Evolutionary conservation across 805 yeast genomes (phyloP), one percentile per base, ranked within the genome.

Genomic region (Debaryomyces castellii): DNA sequence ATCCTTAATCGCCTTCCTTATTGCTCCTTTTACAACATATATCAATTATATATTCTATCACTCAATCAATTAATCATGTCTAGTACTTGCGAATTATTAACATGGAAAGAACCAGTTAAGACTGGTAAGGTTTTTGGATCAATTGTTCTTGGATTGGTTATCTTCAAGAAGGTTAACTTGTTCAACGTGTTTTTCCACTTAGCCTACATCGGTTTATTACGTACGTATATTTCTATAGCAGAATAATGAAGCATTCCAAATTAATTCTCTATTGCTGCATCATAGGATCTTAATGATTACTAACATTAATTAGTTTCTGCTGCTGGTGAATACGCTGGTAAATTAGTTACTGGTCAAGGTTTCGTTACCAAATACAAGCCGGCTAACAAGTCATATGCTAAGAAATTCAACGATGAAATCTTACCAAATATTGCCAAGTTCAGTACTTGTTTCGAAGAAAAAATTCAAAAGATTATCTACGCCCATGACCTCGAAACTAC

Each of bases 81-180:
- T 36, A n/a, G 32, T n/a, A 24, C 41, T 23, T 30, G 38, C 25
- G 53, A 57, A 34, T 71, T 87, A 53, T 72, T 88, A 50, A 81
- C 89, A 51, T 87, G 95, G 96, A 71, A 77, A 52, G 74, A 85
- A 61, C 94, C 97, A 36, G 72, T 77, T 52, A 76, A 77, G 61
- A 83, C 96, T 42, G 97, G 86, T 51, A 82, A 83, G 60, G 81
- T 85, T 38, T 80, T 89, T 55, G 94, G 86, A 37, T 74, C 81
- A 28, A 73, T 85, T 49, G 60, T 88, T 39, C 63, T 74, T 23
- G 66, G 75, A 22, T 70, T 87, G 59, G 52, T 85, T 43, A 63
- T 83, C 28, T 59, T 85, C 57, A 87, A 85, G 64, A 77, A 72
- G 41, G 78, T 86, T 58, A 84, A 86, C 63, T 60, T 87, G 54